phyloP scores from a whole-genome alignment of 208 protist species.

The Acanthamoeba polyphaga region DNA sequence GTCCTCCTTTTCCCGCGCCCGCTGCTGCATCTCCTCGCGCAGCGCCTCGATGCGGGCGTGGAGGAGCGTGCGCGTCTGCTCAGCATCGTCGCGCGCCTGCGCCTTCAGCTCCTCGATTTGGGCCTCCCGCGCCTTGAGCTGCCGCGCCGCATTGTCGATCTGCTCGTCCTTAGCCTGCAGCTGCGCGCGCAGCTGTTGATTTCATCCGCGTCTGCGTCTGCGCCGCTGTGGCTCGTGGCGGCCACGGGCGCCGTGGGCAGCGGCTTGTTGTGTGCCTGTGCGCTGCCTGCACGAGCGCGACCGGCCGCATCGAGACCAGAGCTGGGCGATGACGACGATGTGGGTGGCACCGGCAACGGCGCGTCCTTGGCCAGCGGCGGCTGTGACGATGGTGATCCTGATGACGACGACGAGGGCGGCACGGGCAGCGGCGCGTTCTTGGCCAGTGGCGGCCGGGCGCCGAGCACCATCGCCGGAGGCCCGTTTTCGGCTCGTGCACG shows the following conservation, averaged over 20 bases:
- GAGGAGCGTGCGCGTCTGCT: background rate
- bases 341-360: background rate
- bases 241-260: background rate
- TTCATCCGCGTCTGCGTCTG: background rate
- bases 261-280: background rate
- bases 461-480: background rate
- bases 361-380: background rate
- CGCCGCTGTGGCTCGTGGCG: background rate
- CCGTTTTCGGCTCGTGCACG: background rate
- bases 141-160: background rate
- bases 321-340: background rate
- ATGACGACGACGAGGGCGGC: background rate
- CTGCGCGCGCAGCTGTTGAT: background rate
- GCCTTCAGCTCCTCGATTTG: background rate
- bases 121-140: background rate
- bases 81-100: background rate
- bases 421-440: background rate
- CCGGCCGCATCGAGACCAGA: background rate
- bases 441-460: background rate
- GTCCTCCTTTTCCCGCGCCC: background rate
- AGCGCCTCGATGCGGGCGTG: background rate
- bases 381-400: background rate
- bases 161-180: constrained; percentile 1
- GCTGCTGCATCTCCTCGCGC: background rate
- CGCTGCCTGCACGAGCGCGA: background rate